Base-by-base conservation (phyloP, 257 asterid genomes). In the Vinca minor region DNA sequence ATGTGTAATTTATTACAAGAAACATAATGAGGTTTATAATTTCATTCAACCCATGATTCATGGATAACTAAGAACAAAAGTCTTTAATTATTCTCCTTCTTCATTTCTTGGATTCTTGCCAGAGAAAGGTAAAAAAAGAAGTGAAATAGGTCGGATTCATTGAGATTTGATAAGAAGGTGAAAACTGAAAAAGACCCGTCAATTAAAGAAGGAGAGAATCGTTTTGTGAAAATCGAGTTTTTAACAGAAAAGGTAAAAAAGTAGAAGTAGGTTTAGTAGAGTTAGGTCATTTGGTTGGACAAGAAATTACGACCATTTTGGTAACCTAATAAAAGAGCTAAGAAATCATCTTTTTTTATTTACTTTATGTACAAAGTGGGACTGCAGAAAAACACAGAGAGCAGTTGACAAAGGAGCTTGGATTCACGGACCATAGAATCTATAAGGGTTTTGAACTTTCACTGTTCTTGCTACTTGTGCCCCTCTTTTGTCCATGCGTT, bases 371-470 rank as follows among this genome's bases (percentile, higher is more conserved):
- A 8, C 55, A 31, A 28, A 18, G 5, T 29, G 7, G 45, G 8
- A 1, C 20, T 44, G 56, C 29, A 20, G 55, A 15, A 21, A 14
- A 49, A 34, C 28, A 1, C 29, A 20, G 14, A 20, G 35, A 17
- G 59, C 42, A 31, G 54, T 63, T 63, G 68, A 63, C 68, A 47
- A 34, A 47, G 12, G 28, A 29, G 35, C 35, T 63, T 13, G 28
- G 12, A 34, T 63, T 63, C 59, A 63, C 68, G 47, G 68, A 47
- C 68, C 45, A 32, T 46, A 21, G 68, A 56, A 63, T 59, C 69
- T 42, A 32, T 28, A 54, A 56, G 41, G 42, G 62, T 0, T 56
- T 31, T 34, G 25, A 56, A 15, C 25, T 56, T 56, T 56, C 26
- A 18, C 7, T 15, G 42, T 31, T 17, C 25, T 44, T 44, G 8